Conservation (phyloP, 306 rosid genomes). For the Fragaria nilgerrensis region DNA sequence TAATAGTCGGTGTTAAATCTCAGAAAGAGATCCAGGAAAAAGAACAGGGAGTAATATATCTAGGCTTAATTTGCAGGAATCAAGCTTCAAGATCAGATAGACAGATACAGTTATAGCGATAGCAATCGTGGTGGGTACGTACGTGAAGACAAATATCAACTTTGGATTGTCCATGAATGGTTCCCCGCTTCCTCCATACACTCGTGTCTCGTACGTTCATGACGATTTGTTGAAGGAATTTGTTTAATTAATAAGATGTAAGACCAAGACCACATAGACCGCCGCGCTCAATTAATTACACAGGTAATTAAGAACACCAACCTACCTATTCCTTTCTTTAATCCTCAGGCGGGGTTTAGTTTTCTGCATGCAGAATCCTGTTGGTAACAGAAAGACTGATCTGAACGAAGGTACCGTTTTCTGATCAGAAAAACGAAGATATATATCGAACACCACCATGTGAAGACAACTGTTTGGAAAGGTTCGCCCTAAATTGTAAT, state of each 20-base stretch:
- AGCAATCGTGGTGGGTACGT: not conserved
- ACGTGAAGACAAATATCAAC: constrained; percentile 17
- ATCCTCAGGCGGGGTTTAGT: not conserved
- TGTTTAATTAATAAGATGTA: not conserved
- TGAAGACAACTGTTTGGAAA: not conserved
- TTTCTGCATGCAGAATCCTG: not conserved
- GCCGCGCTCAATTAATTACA: not conserved
- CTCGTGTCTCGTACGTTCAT: not conserved
- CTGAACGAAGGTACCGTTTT: not conserved
- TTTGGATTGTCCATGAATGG: constrained; percentile 10
- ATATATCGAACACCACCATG: not conserved
- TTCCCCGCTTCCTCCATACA: too few species aligned
- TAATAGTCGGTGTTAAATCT: not conserved
- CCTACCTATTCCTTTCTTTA: not conserved
- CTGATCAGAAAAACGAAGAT: not conserved
- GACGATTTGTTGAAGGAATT: not conserved
- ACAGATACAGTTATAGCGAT: too few species aligned
- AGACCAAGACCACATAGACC: not conserved
- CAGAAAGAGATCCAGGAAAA: not conserved
- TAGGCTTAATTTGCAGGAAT: too few species aligned
- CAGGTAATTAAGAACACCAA: not conserved
- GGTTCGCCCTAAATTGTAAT: not conserved
- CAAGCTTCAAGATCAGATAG: too few species aligned
- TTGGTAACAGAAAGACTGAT: not conserved
- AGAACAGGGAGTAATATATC: too few species aligned